These are phyloP conservation scores for Penicillium ucsense DNA, from an alignment of 495 filamentous ascomycete species.

Conservation along the genomic window DNA sequence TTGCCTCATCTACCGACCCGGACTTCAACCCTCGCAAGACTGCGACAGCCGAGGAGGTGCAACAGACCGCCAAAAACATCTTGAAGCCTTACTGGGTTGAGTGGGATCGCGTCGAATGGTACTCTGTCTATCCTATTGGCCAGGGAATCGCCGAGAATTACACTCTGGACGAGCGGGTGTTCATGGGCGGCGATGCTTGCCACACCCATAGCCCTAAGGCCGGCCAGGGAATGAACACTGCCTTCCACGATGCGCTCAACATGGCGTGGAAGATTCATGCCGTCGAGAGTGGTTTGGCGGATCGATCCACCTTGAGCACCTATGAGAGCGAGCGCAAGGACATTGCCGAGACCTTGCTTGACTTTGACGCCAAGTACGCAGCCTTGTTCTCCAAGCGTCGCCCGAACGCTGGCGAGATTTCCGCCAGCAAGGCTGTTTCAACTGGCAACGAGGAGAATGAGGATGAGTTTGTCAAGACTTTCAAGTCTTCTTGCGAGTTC, in stretches of 20 bases:
- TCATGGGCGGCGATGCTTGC: constrained; percentile 55
- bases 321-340: constrained; percentile 64
- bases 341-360: constrained; percentile 59
- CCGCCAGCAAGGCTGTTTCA: constrained; percentile 28
- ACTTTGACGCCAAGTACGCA: constrained; percentile 63
- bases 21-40: constrained; percentile 45
- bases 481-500: constrained; percentile 57
- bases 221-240: constrained; percentile 48
- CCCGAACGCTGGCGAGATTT: constrained; percentile 48
- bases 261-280: constrained; percentile 75
- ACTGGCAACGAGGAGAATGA: constrained; percentile 27
- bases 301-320: constrained; percentile 53
- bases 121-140: constrained; percentile 54
- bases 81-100: constrained; percentile 50
- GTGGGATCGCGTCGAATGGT: constrained; percentile 49
- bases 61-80: constrained; percentile 51
- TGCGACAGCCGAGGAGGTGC: constrained; percentile 49
- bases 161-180: constrained; percentile 45
- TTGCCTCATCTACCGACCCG: constrained; percentile 51
- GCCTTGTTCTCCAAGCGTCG: constrained; percentile 52
- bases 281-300: constrained; percentile 51
- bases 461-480: constrained; percentile 54
- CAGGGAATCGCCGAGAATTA: constrained; percentile 56
- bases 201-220: constrained; percentile 62
- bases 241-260: constrained; percentile 51